A percentile compares a stretch with the other conserved stretches of the same genome.
These are phyloP conservation scores for Phoenix dactylifera DNA, from an alignment of 176 grass and related monocot species.

Conservation along the genomic window DNA sequence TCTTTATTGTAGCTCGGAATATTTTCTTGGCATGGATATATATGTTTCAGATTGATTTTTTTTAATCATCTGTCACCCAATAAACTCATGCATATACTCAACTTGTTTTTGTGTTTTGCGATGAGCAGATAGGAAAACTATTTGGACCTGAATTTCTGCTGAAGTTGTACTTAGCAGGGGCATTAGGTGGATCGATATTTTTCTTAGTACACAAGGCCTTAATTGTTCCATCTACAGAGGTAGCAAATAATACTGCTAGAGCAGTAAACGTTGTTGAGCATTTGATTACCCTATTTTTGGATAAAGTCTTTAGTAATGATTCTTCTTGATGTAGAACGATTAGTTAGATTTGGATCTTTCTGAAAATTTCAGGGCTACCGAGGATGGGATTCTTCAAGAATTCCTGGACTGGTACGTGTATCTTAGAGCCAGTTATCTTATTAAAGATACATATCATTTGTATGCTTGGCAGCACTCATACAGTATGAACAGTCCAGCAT, in stretches of 20 bases:
- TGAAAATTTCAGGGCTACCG: constrained; percentile 45
- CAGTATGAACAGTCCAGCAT: too few species aligned
- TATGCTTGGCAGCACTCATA: neutral
- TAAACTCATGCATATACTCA: constrained; percentile 1
- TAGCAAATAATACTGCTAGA: constrained; percentile 16
- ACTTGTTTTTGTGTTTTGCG: constrained; percentile 12
- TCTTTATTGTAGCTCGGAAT: too few species aligned
- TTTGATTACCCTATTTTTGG: too few species aligned
- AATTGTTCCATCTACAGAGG: constrained; percentile 39
- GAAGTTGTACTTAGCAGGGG: constrained; percentile 64
- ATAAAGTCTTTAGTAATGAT: too few species aligned
- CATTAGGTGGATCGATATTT: constrained; percentile 64
- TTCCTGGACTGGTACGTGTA: constrained; percentile 46
- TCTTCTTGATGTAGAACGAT: too few species aligned
- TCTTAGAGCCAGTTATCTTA: constrained; percentile 10
- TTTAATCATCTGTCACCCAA: constrained; percentile 1
- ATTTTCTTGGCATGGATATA: too few species aligned
- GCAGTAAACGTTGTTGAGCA: neutral
- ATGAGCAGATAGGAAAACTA: constrained; percentile 42
- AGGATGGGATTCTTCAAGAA: constrained; percentile 56
- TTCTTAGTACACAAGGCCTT: constrained; percentile 73
- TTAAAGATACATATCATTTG: constrained; percentile 1
- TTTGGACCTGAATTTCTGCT: constrained; percentile 78
- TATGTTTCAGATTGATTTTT: too few species aligned
- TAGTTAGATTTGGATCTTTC: neutral